Conservation (phyloP, 352 stramenopile species). For the Albugo candida region DNA sequence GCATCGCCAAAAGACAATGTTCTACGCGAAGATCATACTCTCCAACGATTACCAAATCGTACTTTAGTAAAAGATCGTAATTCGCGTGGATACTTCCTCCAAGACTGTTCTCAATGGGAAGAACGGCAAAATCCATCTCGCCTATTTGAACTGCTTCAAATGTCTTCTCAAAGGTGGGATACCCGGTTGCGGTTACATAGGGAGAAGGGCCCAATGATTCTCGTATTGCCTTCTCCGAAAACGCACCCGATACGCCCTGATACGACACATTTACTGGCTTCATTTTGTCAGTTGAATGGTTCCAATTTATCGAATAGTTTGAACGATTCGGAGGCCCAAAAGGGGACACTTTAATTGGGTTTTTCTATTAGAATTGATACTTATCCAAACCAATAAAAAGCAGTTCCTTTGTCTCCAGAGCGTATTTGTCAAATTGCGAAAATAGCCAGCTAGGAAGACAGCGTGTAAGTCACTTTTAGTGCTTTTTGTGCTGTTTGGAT, state of each 20-base stretch:
- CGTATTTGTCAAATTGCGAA: too few species aligned
- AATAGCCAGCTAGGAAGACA: too few species aligned
- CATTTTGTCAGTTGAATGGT: background rate
- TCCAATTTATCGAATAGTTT: conserved; percentile 4
- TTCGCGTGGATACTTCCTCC: conserved; percentile 92
- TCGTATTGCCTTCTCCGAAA: conserved; percentile 92
- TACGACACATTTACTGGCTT: conserved; percentile 79
- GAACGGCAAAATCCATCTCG: conserved; percentile 83
- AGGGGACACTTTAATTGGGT: background rate
- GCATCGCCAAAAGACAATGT: conserved; percentile 85
- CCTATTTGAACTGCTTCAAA: conserved; percentile 38
- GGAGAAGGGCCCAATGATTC: conserved; percentile 51
- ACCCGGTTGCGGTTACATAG: conserved; percentile 24
- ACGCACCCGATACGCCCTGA: conserved; percentile 92
- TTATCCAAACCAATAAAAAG: too few species aligned
- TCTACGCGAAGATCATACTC: conserved; percentile 62
- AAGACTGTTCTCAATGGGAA: conserved; percentile 91
- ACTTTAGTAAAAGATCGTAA: conserved; percentile 75
- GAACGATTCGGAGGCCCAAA: background rate
- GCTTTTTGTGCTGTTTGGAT: too few species aligned
- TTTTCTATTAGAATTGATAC: too few species aligned
- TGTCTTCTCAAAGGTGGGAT: conserved; percentile 29
- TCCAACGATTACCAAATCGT: conserved; percentile 40
- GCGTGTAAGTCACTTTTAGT: too few species aligned
- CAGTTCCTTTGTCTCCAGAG: too few species aligned